phyloP scores from a whole-genome alignment of 2,329 filamentous ascomycete species.

The Beauveria sp. region DNA sequence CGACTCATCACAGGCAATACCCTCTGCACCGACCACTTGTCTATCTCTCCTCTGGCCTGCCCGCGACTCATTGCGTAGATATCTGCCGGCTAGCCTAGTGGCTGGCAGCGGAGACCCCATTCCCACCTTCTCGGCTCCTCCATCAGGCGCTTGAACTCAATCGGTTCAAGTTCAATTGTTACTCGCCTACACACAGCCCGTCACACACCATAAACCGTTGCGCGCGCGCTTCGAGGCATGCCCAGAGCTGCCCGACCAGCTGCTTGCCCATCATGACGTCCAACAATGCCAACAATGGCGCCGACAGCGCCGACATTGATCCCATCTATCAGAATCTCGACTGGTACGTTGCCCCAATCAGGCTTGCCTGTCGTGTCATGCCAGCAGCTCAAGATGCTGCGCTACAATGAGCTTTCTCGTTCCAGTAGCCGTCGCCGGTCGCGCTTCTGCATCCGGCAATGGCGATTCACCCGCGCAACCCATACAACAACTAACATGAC shows the following conservation, averaged over 20 bases:
- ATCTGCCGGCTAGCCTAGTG: not conserved
- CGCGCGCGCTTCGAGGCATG: not conserved
- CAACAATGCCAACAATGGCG: constrained; percentile 27
- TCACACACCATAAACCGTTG: constrained; percentile 4
- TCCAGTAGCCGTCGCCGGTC: not conserved
- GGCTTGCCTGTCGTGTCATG: not conserved
- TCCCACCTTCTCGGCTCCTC: not conserved
- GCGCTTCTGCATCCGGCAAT: not conserved
- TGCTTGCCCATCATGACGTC: constrained; percentile 13
- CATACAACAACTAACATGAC: not conserved
- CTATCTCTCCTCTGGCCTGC: not conserved
- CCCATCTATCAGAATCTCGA: constrained; percentile 69
- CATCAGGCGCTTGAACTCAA: not conserved
- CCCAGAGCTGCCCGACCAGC: not conserved
- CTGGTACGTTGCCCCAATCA: constrained; percentile 47
- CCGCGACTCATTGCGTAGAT: not conserved
- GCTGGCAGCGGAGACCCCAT: constrained; percentile 1
- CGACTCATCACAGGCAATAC: not conserved
- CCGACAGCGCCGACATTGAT: constrained; percentile 35
- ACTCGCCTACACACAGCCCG: not conserved
- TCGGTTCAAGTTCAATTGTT: not conserved
- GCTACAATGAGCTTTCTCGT: not conserved
- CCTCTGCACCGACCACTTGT: not conserved
- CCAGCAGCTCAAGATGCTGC: not conserved
- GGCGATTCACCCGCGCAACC: not conserved